Evolutionary conservation across 768 basidiomycete species (phyloP), one percentile per base, ranked within the genome.

Genomic region (Trametes villosa): DNA sequence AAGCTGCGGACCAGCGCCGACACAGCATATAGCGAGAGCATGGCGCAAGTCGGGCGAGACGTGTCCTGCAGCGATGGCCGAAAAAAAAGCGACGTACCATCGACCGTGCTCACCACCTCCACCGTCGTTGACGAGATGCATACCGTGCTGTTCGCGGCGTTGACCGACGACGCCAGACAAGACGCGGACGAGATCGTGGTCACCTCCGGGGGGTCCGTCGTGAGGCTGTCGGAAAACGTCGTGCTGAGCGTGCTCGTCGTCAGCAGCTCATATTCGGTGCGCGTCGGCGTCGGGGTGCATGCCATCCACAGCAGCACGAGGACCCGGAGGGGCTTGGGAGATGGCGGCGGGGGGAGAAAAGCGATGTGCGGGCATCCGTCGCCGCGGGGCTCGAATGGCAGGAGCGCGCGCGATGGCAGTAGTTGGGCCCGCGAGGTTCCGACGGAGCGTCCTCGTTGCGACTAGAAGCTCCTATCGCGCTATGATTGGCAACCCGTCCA

Each of bases 271-370:
- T 78, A 81, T 45, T 70, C 69, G 7, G 82, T 83, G 64, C 72
- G 71, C 8, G 81, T 82, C 47, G 82, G 77, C 51, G 74, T 71
- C 22, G 79, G 70, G 36, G 69, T 69, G 65, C 83, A 84, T 54
- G 81, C 67, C 70, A 71, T 71, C 29, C 62, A 62, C 60, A 42
- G 30, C 47, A 50, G 53, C 57, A 38, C 50, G 41, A 27, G 29
- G 6, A 9, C 18, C 29, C 47, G 36, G 56, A 46, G 56, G 45
- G 20, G 36, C 22, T 22, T 20, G 20, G 13, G 38, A 46, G 56
- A 49, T 48, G 38, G 46, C 46, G 54, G 47, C 24, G 47, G n/a
- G 45, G n/a, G 29, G 33, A 49, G 34, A 57, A 49, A 41, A 31
- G 38, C 29, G 40, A 49, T 41, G 29, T 47, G 56, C 56, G 56